Evolutionary conservation across 805 yeast species (phyloP), one percentile per base, ranked within the genome.

Genomic region (Cyberlindnera nakhonratchasimensis): DNA sequence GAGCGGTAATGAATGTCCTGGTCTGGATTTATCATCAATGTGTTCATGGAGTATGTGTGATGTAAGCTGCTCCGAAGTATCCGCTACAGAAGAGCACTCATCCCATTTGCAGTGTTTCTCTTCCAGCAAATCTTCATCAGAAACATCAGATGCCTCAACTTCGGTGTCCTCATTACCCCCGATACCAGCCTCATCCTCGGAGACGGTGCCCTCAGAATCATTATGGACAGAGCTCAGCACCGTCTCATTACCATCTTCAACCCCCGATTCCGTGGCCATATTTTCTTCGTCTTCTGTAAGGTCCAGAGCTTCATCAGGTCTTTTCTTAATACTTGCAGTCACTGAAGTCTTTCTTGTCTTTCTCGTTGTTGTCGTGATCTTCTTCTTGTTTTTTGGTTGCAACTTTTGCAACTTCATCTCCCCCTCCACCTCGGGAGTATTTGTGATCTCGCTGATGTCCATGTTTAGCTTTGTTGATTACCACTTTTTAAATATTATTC

Each of bases 31-130:
- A 16, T 22, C n/a, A 16, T 43, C 45, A 19, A 48, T 23, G 37
- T 53, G 57, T 2, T 18, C 33, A 9, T 33, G 21, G 10, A 41
- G 23, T 1, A 50, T 21, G 24, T 53, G 57, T 2, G 13, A 9
- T 11, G 48, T 40, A 4, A 53, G 39, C 2, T 23, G 28, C 2
- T 28, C 33, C 1, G 49, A 40, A 1, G 26, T 18, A 3, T 32
- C 20, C 5, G 35, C 31, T 2, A 19, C 23, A 2, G 16, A 19
- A 1, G 33, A 19, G 31, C 54, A 47, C 1, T 20, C 34, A 2
- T 22, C 33, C 57, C 57, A 52, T 14, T 43, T 29, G 39, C 55
- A 53, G 10, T n/a, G 23, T 4, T 39, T 38, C 26, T 39, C 37
- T 8, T 35, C 34, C 24, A 12, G n/a, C 23, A 5, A 20, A 10